phyloP scores from a whole-genome alignment of 768 basidiomycete genomes.

The Butyriboletus loyo region DNA sequence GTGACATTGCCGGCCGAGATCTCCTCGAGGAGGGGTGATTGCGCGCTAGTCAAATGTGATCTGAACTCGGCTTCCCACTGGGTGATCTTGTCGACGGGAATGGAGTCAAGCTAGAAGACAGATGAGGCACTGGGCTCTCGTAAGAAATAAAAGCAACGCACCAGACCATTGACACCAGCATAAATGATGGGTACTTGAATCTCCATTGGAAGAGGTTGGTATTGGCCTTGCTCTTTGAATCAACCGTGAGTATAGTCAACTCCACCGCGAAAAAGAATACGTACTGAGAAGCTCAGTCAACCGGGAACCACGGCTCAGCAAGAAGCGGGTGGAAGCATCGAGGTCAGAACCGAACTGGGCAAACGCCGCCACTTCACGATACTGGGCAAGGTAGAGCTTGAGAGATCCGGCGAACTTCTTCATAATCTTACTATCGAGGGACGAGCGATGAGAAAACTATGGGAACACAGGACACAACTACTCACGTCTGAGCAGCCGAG shows the following conservation, averaged over 20 bases:
- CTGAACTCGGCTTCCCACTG: constrained; percentile 94
- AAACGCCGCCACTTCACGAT: constrained; percentile 99
- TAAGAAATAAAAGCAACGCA: constrained; percentile 36
- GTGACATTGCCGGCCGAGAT: constrained; percentile 83
- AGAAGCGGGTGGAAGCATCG: constrained; percentile 98
- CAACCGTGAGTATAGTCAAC: constrained; percentile 11
- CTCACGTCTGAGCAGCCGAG: constrained; percentile 98
- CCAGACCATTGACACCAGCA: constrained; percentile 99
- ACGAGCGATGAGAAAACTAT: not conserved
- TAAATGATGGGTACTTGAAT: constrained; percentile 98
- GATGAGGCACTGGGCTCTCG: not conserved
- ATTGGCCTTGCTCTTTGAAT: constrained; percentile 90
- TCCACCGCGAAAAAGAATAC: constrained; percentile 18
- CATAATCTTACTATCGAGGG: constrained; percentile 81
- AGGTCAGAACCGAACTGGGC: constrained; percentile 99
- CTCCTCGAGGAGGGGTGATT: constrained; percentile 75
- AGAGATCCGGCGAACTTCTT: constrained; percentile 99
- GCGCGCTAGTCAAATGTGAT: constrained; percentile 72
- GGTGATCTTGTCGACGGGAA: constrained; percentile 93
- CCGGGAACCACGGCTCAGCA: constrained; percentile 96
- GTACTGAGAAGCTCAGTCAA: constrained; percentile 92
- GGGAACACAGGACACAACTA: constrained; percentile 1
- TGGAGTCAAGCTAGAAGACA: constrained; percentile 72
- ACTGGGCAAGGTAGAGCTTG: constrained; percentile 99
- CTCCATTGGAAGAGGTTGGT: constrained; percentile 92